phyloP scores from a whole-genome alignment of 106 monocot species.

The Gastrodia elata region DNA sequence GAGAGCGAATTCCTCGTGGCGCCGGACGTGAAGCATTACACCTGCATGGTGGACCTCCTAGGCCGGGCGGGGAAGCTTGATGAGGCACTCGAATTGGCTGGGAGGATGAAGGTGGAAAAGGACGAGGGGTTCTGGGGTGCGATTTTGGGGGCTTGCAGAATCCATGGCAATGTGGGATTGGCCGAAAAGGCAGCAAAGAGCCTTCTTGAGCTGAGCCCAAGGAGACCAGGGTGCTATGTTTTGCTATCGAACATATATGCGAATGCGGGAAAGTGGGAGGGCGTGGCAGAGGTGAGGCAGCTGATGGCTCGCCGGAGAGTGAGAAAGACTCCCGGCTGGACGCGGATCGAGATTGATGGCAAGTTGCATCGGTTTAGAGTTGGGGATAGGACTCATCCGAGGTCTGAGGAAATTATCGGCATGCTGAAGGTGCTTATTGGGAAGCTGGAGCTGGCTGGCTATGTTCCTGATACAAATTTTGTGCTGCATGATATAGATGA shows the following conservation, averaged over 20 bases:
- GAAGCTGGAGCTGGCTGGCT: conserved; percentile 37
- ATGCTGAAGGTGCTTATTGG: conserved; percentile 22
- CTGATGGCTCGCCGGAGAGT: conserved; percentile 21
- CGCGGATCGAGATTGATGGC: conserved; percentile 38
- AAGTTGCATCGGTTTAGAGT: conserved; percentile 26
- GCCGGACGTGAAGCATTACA: conserved; percentile 48
- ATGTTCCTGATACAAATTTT: conserved; percentile 49
- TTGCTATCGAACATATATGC: conserved; percentile 53
- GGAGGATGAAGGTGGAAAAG: conserved; percentile 27
- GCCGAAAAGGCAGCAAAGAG: conserved; percentile 38
- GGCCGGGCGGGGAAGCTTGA: conserved; percentile 36
- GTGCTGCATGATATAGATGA: conserved; percentile 64
- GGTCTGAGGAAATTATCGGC: conserved; percentile 29
- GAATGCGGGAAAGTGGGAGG: conserved; percentile 33
- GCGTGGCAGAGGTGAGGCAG: conserved; percentile 32
- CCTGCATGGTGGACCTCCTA: conserved; percentile 44
- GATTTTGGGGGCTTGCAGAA: conserved; percentile 38
- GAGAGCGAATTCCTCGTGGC: conserved; percentile 20
- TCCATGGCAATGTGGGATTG: conserved; percentile 24
- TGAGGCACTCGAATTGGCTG: conserved; percentile 24
- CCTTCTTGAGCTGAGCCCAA: conserved; percentile 36
- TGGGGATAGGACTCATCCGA: conserved; percentile 32
- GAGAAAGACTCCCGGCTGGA: conserved; percentile 49
- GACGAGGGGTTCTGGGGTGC: conserved; percentile 52
- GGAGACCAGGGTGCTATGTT: conserved; percentile 37